These are phyloP conservation scores for Coemansia sp. DNA, from an alignment of 192 early-diverging fungal species.

Conservation along the genomic window DNA sequence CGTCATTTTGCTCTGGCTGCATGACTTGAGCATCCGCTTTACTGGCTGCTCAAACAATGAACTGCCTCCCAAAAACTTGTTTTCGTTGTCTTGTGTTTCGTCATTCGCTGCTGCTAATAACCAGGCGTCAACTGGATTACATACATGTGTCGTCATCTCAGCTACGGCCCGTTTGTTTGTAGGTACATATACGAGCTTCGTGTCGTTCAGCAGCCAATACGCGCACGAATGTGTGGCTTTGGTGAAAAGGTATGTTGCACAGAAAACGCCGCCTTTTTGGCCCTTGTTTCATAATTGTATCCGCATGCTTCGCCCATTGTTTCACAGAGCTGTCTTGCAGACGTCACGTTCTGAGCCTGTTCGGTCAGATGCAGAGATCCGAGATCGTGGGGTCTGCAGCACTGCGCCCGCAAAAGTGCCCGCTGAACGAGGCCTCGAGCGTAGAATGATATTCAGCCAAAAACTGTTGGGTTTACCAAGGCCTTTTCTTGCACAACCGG, in stretches of 20 bases:
- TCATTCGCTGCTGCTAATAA: background rate
- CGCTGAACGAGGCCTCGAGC: background rate
- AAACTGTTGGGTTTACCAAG: background rate
- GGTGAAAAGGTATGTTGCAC: conserved; percentile 57
- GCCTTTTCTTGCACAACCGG: conserved; percentile 1
- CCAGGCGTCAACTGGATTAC: background rate
- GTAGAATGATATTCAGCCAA: background rate
- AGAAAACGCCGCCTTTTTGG: background rate
- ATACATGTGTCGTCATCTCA: background rate
- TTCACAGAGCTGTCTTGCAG: background rate
- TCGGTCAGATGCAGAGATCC: background rate
- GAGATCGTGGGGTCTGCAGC: background rate
- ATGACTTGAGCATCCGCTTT: conserved; percentile 3
- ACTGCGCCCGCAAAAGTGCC: no score
- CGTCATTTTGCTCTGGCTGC: conserved; percentile 7
- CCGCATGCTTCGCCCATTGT: background rate
- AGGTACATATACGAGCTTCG: conserved; percentile 56
- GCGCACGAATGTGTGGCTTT: conserved; percentile 70
- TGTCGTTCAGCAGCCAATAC: conserved; percentile 65
- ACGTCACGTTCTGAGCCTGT: background rate
- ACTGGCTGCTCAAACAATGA: background rate
- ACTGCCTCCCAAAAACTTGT: background rate
- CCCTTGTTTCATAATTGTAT: background rate
- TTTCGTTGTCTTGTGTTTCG: background rate
- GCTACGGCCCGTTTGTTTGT: background rate